phyloP scores from a whole-genome alignment of 2,329 filamentous ascomycete species.

The Fusarium piperis region DNA sequence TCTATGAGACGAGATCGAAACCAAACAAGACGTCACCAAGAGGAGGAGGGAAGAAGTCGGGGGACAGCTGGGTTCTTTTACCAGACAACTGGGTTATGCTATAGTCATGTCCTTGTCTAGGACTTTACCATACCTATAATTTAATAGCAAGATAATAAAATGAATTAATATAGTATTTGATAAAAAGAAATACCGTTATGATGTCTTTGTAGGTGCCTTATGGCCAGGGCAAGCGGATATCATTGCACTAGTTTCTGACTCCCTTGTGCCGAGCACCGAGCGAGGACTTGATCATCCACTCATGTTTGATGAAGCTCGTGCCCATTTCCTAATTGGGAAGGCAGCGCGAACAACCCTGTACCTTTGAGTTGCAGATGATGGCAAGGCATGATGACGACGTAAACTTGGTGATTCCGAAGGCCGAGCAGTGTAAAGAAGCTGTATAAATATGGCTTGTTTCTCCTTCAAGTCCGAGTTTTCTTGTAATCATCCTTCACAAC shows the following conservation, averaged over 20 bases:
- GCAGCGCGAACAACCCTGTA: conserved; percentile 23
- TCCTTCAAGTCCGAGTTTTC: background rate
- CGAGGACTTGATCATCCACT: background rate
- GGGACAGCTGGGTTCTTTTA: background rate
- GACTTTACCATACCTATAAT: background rate
- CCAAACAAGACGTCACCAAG: background rate
- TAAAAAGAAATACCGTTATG: background rate
- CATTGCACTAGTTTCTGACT: no score
- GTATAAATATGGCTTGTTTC: conserved; percentile 2
- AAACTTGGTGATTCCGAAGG: background rate
- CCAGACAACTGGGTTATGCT: background rate
- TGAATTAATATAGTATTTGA: background rate
- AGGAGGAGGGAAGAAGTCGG: background rate
- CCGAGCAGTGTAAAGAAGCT: background rate
- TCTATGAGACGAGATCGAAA: background rate
- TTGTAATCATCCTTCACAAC: background rate
- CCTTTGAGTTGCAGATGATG: conserved; percentile 4
- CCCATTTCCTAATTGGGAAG: conserved; percentile 27
- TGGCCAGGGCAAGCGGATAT: background rate
- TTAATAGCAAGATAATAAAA: background rate
- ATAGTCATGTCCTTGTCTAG: background rate
- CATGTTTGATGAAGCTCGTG: conserved; percentile 1
- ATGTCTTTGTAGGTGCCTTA: background rate
- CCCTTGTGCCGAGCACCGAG: background rate
- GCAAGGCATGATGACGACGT: background rate